Conservation (phyloP, 345 rosid species). For the Triadica sebifera region DNA sequence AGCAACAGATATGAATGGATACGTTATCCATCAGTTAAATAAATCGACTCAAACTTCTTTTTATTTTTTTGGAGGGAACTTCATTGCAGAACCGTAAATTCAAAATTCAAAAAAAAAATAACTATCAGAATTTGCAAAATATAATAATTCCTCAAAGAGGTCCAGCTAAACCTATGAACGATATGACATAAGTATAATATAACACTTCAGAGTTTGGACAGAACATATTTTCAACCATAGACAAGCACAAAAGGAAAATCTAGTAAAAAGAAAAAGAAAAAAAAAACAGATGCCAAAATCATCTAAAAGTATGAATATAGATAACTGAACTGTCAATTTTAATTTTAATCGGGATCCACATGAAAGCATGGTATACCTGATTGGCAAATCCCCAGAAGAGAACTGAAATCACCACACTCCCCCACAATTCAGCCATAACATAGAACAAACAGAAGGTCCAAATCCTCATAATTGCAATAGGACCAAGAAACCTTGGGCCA, state of each 20-base stretch:
- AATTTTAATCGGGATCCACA: background rate
- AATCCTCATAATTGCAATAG: slow-evolving; percentile 90
- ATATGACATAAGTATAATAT: background rate
- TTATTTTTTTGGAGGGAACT: background rate
- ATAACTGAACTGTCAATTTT: slow-evolving; percentile 3
- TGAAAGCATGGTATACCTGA: slow-evolving; percentile 57
- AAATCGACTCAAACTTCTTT: background rate
- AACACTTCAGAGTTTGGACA: background rate
- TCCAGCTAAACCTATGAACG: background rate
- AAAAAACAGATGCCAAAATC: background rate
- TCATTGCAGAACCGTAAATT: background rate
- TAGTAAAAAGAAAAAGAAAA: background rate
- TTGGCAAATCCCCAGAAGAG: slow-evolving; percentile 98
- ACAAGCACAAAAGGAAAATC: background rate
- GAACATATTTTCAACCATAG: background rate
- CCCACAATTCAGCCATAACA: slow-evolving; percentile 99
- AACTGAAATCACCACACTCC: slow-evolving; percentile 93
- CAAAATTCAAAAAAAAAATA: slow-evolving; percentile 1
- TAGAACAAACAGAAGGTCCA: slow-evolving; percentile 97
- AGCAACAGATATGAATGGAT: background rate
- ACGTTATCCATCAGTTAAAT: background rate
- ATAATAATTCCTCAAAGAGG: background rate
- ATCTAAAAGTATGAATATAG: background rate
- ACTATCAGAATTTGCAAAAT: background rate
- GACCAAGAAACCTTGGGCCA: slow-evolving; percentile 95